Percentiles rank a stretch among this genome's conserved stretches.
Conservation (phyloP, 495 filamentous ascomycete species). For the Penicillium alfredii region DNA sequence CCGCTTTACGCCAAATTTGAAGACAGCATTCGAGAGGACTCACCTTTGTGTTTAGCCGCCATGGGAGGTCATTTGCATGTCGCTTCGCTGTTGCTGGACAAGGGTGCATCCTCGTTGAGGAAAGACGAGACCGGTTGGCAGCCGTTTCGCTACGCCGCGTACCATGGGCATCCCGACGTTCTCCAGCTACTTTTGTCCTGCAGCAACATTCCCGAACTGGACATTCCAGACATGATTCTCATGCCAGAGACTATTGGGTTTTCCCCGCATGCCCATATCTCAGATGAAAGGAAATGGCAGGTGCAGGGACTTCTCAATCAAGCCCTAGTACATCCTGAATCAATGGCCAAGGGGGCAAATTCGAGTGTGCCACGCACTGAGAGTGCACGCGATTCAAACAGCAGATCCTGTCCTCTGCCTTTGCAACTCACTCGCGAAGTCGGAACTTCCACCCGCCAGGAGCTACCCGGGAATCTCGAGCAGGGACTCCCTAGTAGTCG, state of each 20-base stretch:
- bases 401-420: neutral
- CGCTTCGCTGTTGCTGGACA: slow-evolving; percentile 30
- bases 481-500: slow-evolving; percentile 21
- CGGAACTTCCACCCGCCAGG: too few relatives aligned
- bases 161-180: slow-evolving; percentile 34
- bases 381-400: neutral
- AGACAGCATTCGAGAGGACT: slow-evolving; percentile 31
- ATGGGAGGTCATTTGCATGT: slow-evolving; percentile 34
- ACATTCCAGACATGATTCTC: slow-evolving; percentile 9
- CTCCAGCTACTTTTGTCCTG: slow-evolving; percentile 21
- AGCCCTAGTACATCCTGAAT: neutral
- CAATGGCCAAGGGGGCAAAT: neutral
- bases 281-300: slow-evolving; percentile 15
- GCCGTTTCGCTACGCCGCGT: slow-evolving; percentile 35
- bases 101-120: slow-evolving; percentile 33
- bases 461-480: slow-evolving; percentile 25
- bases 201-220: slow-evolving; percentile 9
- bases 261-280: slow-evolving; percentile 18
- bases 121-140: slow-evolving; percentile 38
- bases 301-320: slow-evolving; percentile 17
- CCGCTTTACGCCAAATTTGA: slow-evolving; percentile 25
- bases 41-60: slow-evolving; percentile 38
- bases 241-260: slow-evolving; percentile 22
- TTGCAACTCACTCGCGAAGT: neutral
- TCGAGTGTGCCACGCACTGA: neutral